Percentiles rank a stretch among this genome's conserved stretches.
Conservation (phyloP, 805 yeast species). For the Candida oleophila region DNA sequence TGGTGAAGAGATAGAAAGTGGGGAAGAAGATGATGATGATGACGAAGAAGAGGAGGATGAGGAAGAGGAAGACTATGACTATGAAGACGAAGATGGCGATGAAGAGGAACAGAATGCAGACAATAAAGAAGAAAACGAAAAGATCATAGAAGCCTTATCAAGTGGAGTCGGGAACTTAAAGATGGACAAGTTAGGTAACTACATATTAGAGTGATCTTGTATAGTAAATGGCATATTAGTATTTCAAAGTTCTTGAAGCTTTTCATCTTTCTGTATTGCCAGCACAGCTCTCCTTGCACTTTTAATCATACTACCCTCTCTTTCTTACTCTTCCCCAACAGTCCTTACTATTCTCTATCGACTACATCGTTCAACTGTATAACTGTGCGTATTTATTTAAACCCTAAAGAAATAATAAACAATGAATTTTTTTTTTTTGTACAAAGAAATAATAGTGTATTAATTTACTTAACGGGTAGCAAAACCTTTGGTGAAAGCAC, state of each 20-base stretch:
- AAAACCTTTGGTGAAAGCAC: slow-evolving; percentile 99
- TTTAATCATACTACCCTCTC: too few species aligned
- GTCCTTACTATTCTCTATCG: too few species aligned
- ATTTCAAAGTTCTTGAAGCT: too few species aligned
- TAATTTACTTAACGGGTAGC: slow-evolving; percentile 77
- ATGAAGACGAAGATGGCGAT: slow-evolving; percentile 34
- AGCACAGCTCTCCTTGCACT: too few species aligned
- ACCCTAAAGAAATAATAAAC: slow-evolving; percentile 11
- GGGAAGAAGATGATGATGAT: slow-evolving; percentile 28
- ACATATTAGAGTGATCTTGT: slow-evolving; percentile 50
- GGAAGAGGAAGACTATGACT: slow-evolving; percentile 34
- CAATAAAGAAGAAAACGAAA: slow-evolving; percentile 42
- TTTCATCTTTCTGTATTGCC: too few species aligned
- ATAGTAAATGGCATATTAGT: background rate
- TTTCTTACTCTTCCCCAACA: too few species aligned
- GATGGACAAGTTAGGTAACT: slow-evolving; percentile 82
- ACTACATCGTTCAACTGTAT: too few species aligned
- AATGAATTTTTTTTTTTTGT: slow-evolving; percentile 2
- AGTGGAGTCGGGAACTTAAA: slow-evolving; percentile 63
- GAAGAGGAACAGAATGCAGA: slow-evolving; percentile 38
- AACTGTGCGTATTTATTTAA: slow-evolving; percentile 6
- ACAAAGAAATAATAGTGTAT: background rate
- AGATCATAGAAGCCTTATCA: slow-evolving; percentile 69
- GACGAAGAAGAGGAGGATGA: slow-evolving; percentile 33
- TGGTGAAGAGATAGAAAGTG: slow-evolving; percentile 45